Evolutionary conservation across 2,329 filamentous ascomycete genomes (phyloP).

Genomic region (Ambrosiella xylebori): DNA sequence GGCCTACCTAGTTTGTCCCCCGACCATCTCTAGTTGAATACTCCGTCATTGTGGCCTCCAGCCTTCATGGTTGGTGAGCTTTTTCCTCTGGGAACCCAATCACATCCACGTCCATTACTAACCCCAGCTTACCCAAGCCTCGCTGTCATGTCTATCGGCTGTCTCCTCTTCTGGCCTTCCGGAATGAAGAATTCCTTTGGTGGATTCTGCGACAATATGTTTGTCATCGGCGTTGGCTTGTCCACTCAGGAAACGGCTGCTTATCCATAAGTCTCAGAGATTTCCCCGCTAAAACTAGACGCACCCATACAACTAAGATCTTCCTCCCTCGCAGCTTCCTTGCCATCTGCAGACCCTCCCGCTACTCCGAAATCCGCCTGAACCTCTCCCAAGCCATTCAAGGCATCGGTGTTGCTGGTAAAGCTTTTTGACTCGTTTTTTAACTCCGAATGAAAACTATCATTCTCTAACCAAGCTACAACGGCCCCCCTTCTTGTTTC

Average conservation of each 20-base stretch:
- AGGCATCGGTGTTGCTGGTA: constrained; percentile 49
- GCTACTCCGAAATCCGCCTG: constrained; percentile 56
- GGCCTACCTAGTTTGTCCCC: constrained; percentile 23
- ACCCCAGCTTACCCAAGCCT: constrained; percentile 25
- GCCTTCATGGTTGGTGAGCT: constrained; percentile 42
- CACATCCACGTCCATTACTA: background rate
- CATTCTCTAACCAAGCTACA: constrained; percentile 33
- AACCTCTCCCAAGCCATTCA: constrained; percentile 62
- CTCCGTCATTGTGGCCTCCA: constrained; percentile 49
- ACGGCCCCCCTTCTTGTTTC: constrained; percentile 40
- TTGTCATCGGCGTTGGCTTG: constrained; percentile 57
- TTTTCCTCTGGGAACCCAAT: background rate
- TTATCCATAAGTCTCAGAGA: constrained; percentile 39
- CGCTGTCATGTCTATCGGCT: constrained; percentile 46
- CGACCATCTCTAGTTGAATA: constrained; percentile 30
- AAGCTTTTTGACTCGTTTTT: background rate
- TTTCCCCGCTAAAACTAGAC: background rate
- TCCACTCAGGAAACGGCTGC: constrained; percentile 62
- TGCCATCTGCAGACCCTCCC: constrained; percentile 38
- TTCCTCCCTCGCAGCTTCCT: constrained; percentile 11
- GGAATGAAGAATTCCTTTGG: constrained; percentile 47
- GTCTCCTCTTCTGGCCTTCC: constrained; percentile 35
- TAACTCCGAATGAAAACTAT: background rate
- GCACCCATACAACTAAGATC: background rate
- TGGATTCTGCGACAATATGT: constrained; percentile 56